Evolutionary conservation across 2,329 filamentous ascomycete species (phyloP).

Genomic region (Fusarium sp.): DNA sequence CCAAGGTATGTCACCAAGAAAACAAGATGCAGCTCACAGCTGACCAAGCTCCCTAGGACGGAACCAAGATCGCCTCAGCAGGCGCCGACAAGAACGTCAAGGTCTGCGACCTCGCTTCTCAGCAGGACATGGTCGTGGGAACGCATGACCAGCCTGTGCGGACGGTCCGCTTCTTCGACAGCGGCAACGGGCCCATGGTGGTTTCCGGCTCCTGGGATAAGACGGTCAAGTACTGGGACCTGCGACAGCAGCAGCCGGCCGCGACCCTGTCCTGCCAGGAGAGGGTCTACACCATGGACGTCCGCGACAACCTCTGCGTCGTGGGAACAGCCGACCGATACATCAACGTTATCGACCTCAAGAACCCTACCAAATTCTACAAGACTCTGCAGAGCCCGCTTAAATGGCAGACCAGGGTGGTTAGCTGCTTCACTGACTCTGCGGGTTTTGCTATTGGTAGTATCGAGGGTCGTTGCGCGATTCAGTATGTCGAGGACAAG

Average conservation of each 20-base stretch:
- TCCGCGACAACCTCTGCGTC: constrained; percentile 88
- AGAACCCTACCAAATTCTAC: constrained; percentile 90
- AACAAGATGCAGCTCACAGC: background rate
- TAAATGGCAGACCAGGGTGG: constrained; percentile 97
- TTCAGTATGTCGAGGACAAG: constrained; percentile 98
- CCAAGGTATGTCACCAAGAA: constrained; percentile 72
- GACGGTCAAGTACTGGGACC: constrained; percentile 90
- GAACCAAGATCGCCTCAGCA: constrained; percentile 85
- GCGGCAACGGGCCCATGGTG: constrained; percentile 79
- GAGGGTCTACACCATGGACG: constrained; percentile 91
- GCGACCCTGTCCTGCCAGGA: constrained; percentile 77
- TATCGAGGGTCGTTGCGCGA: constrained; percentile 96
- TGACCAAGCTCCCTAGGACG: constrained; percentile 71
- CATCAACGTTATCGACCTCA: constrained; percentile 94
- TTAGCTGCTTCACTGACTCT: constrained; percentile 94
- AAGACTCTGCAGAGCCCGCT: constrained; percentile 96
- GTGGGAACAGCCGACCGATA: constrained; percentile 94
- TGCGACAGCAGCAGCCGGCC: constrained; percentile 74
- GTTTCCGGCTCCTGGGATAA: constrained; percentile 95
- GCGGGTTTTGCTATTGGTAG: constrained; percentile 94
- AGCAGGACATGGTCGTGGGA: constrained; percentile 78
- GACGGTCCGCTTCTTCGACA: constrained; percentile 81
- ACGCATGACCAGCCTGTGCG: constrained; percentile 88
- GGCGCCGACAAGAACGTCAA: constrained; percentile 93
- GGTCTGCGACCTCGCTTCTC: constrained; percentile 82